Evolutionary conservation across 1,284 basidiomycete genomes (phyloP), one percentile per base, ranked within the genome.

Genomic region (Macrocybe sp.): DNA sequence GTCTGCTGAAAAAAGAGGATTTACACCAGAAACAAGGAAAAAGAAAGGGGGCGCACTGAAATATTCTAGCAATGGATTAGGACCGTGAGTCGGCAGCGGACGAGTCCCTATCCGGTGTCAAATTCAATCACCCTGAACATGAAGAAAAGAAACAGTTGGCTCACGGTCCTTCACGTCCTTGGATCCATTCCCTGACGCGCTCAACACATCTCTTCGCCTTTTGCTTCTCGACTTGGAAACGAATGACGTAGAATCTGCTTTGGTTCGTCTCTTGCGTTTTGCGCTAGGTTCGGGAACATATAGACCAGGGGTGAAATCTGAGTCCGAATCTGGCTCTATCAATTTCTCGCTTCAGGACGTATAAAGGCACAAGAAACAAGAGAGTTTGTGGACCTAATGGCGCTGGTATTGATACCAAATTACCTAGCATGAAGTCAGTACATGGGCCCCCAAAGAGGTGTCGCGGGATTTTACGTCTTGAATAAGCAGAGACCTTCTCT

Each of bases 241-340:
- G 3, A 54, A 50, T 11, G 48, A 48, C 9, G 44, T 42, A 7
- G 44, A 29, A 42, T 34, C 42, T 22, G 22, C 22, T 22, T 22
- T 22, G n/a, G 44, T 53, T 41, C 46, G 52, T 41, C 59, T 61
- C 49, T 65, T 66, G 53, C 61, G 64, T 41, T 60, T 55, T 41
- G 54, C 56, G 48, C 58, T 63, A 30, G 65, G 54, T 45, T 71
- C 63, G 38, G 69, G 66, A 9, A 73, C 49, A 45, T 73, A 75
- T 3, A 56, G 46, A 0, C 76, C 76, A 1, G 74, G 55, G 29
- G 65, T 71, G 48, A 83, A 83, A 48, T 83, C 80, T n/a, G 80
- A 71, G 53, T 74, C 72, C 1, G 67, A 69, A 50, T 83, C 80
- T 0, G 73, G 68, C 48, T 79, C 81, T 54, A 51, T 44, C 64